Evolutionary conservation across 257 asterid genomes (phyloP), one percentile per base, ranked within the genome.

Genomic region (Solanum bulbocastanum): DNA sequence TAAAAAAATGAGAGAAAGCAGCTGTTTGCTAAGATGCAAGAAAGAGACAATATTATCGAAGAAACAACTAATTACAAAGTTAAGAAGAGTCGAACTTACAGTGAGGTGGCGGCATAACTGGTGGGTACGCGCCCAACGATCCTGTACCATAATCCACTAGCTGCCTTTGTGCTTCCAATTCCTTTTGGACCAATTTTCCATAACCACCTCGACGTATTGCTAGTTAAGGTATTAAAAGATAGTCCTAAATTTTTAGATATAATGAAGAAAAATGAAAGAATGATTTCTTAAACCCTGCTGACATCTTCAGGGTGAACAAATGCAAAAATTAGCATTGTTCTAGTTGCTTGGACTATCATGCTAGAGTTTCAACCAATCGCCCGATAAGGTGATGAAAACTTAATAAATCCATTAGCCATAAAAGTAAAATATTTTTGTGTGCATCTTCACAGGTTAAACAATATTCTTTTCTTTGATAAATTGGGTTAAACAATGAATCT

Each of bases 121-220:
- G 93, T 83, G 88, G 94, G 90, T 94, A 96, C 62, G 96, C 89
- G 33, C 93, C 96, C 89, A 94, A 83, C 69, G 99, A 94, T 82
- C 98, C 98, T 49, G 94, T 85, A 88, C 97, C 97, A 90, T 97
- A 97, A 89, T 96, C 99, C 89, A 97, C 99, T 27, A 97, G 94
- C 91, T 96, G 96, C 89, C 99, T 92, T 88, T 96, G 99, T 81
- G 96, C 98, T 91, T 97, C 99, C 96, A 97, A 89, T 91, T 97
- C 99, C 86, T 90, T 95, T 86, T 96, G 99, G 72, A 97, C 98
- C 88, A 96, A 90, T 92, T 97, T 97, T 86, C 99, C 99, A 86
- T 97, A 97, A 87, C 98, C 99, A 88, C 99, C 99, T 94, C 98
- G 94, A 88, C 96, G 99, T 97, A 88, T 60, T 37, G 88, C 89